phyloP scores from a whole-genome alignment of 495 filamentous ascomycete genomes.

The Niebla homalea region DNA sequence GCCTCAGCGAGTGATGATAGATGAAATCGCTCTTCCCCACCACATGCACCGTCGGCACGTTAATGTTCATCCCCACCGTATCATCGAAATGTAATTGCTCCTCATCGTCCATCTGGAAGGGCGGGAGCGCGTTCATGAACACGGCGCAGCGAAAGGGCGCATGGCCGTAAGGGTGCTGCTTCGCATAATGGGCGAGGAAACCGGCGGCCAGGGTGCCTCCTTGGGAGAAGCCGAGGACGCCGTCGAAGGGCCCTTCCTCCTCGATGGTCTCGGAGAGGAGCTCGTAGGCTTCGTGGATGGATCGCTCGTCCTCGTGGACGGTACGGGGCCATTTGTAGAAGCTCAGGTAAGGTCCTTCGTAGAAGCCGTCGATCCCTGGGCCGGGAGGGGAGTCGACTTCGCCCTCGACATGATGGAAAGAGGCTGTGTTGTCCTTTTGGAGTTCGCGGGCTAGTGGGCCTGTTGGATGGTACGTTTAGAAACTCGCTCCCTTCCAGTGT shows the following conservation, averaged over 20 bases:
- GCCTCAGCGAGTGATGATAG: slow-evolving; percentile 19
- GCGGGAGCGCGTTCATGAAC: slow-evolving; percentile 26
- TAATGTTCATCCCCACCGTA: slow-evolving; percentile 17
- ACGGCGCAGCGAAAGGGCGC: slow-evolving; percentile 30
- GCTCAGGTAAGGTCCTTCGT: slow-evolving; percentile 26
- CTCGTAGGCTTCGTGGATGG: slow-evolving; percentile 23
- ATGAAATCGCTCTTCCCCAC: slow-evolving; percentile 26
- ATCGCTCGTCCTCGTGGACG: slow-evolving; percentile 14
- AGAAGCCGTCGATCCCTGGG: slow-evolving; percentile 23
- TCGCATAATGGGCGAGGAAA: slow-evolving; percentile 25
- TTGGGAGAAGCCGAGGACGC: slow-evolving; percentile 34
- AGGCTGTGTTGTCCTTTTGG: slow-evolving; percentile 22
- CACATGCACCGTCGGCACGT: slow-evolving; percentile 30
- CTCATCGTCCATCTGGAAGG: slow-evolving; percentile 22
- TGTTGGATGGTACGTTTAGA: background rate
- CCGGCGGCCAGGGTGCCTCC: slow-evolving; percentile 28
- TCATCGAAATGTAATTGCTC: background rate
- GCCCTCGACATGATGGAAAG: slow-evolving; percentile 25
- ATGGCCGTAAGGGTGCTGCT: slow-evolving; percentile 16
- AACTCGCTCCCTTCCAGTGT: too few species aligned
- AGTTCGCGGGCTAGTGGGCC: slow-evolving; percentile 20
- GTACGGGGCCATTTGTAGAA: slow-evolving; percentile 25
- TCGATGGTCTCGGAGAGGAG: slow-evolving; percentile 22
- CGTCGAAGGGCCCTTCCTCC: slow-evolving; percentile 32
- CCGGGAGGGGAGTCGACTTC: slow-evolving; percentile 23